Evolutionary conservation across 2,329 filamentous ascomycete species (phyloP).

Genomic region (Beauveria australis): DNA sequence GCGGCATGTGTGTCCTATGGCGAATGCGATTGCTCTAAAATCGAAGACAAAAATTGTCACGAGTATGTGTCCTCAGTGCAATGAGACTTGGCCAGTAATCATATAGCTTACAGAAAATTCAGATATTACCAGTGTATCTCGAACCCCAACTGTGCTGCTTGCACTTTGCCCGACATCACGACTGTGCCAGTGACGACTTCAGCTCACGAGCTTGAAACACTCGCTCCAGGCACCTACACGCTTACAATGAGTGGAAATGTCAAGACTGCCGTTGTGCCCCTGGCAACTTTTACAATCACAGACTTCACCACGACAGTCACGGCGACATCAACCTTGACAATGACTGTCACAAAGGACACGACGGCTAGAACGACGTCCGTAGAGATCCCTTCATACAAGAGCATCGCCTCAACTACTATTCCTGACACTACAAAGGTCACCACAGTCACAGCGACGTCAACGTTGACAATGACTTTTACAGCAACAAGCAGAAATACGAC

Average conservation of each 20-base stretch:
- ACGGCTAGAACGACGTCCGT: not conserved
- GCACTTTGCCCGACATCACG: not conserved
- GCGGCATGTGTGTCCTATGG: constrained; percentile 16
- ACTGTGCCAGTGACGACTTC: not conserved
- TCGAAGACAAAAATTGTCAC: constrained; percentile 21
- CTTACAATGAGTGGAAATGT: not conserved
- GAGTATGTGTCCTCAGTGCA: constrained; percentile 14
- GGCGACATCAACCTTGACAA: not conserved
- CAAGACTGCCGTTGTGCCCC: constrained; percentile 3
- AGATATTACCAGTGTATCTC: constrained; percentile 12
- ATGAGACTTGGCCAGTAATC: not conserved
- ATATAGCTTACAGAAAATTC: not conserved
- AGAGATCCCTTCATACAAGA: not conserved
- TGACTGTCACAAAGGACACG: not conserved
- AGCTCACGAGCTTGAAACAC: not conserved
- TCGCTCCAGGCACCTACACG: constrained; percentile 6
- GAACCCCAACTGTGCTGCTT: constrained; percentile 5
- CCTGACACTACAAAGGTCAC: not conserved
- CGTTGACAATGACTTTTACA: not conserved
- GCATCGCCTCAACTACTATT: not conserved
- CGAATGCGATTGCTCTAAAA: constrained; percentile 21
- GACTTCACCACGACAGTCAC: not conserved
- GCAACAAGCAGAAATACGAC: not conserved
- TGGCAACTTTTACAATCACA: not conserved
- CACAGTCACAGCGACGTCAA: not conserved